Evolutionary conservation across 1,284 basidiomycete genomes (phyloP).

Genomic region (Ustilago bromivora): DNA sequence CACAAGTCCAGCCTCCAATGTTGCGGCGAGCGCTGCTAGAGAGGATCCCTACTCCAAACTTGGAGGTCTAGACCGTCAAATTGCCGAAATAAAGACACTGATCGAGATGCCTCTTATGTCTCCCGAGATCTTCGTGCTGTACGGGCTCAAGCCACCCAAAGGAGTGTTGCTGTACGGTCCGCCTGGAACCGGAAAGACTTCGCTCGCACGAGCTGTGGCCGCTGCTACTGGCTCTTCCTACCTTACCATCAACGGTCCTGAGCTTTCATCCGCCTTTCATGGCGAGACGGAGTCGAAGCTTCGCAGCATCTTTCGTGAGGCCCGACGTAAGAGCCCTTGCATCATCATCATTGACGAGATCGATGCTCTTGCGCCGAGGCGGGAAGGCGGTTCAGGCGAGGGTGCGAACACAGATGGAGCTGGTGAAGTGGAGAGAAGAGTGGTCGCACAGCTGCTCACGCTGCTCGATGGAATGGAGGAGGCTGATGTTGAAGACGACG

Average conservation of each 20-base stretch:
- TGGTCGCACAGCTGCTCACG: slow-evolving; percentile 93
- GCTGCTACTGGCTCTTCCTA: slow-evolving; percentile 60
- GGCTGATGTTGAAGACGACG: slow-evolving; percentile 50
- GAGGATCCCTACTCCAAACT: slow-evolving; percentile 75
- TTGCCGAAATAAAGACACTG: slow-evolving; percentile 89
- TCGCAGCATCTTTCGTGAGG: slow-evolving; percentile 88
- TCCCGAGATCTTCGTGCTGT: slow-evolving; percentile 88
- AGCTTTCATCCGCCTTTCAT: slow-evolving; percentile 92
- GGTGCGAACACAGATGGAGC: slow-evolving; percentile 71
- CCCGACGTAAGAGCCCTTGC: slow-evolving; percentile 79
- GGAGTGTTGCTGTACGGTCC: slow-evolving; percentile 69
- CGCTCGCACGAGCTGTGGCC: slow-evolving; percentile 64
- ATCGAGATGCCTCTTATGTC: slow-evolving; percentile 91
- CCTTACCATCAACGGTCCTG: slow-evolving; percentile 85
- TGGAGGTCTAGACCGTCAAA: slow-evolving; percentile 89
- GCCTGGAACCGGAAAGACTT: slow-evolving; percentile 69
- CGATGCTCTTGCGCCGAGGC: slow-evolving; percentile 89
- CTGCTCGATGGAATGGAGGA: slow-evolving; percentile 87
- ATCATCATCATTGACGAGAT: slow-evolving; percentile 97
- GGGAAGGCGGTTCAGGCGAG: slow-evolving; percentile 88
- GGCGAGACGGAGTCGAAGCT: slow-evolving; percentile 94
- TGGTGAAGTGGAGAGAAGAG: slow-evolving; percentile 89
- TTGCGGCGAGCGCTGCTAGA: not conserved
- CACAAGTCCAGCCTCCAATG: slow-evolving; percentile 11
- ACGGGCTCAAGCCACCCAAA: slow-evolving; percentile 74